Evolutionary conservation across 108 stramenopile genomes (phyloP).

Genomic region (Discostella stelligeroides): DNA sequence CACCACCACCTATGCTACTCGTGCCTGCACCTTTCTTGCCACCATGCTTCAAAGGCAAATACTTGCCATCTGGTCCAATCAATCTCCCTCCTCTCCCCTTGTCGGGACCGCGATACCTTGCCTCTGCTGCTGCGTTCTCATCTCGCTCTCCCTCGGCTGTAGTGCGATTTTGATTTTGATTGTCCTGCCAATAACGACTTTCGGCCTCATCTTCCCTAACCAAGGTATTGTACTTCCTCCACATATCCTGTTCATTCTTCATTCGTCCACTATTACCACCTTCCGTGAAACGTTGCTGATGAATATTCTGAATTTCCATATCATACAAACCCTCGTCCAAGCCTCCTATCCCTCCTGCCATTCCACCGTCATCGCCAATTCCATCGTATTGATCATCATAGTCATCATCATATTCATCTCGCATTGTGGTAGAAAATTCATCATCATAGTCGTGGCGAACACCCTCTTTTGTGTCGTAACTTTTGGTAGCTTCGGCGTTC

Average conservation of each 20-base stretch:
- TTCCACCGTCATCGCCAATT: slow-evolving; percentile 58
- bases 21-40: slow-evolving; percentile 40
- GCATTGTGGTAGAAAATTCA: neutral
- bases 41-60: slow-evolving; percentile 58
- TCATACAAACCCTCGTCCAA: slow-evolving; percentile 57
- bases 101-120: slow-evolving; percentile 78
- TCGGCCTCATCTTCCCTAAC: slow-evolving; percentile 67
- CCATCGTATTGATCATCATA: slow-evolving; percentile 91
- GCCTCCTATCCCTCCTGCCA: slow-evolving; percentile 55
- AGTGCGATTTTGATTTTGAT: slow-evolving; percentile 40
- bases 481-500: slow-evolving; percentile 16
- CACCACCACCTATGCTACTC: slow-evolving; percentile 1
- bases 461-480: neutral
- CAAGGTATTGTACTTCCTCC: slow-evolving; percentile 68
- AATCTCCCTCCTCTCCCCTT: slow-evolving; percentile 83
- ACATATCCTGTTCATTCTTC: slow-evolving; percentile 50
- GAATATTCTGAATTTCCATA: slow-evolving; percentile 65
- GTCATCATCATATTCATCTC: slow-evolving; percentile 81
- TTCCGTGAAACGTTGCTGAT: slow-evolving; percentile 57
- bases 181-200: slow-evolving; percentile 66
- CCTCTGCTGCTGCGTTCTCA: slow-evolving; percentile 39
- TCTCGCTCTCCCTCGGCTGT: slow-evolving; percentile 28
- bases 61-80: slow-evolving; percentile 78
- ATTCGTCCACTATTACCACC: slow-evolving; percentile 20
- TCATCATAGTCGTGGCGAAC: slow-evolving; percentile 12